phyloP scores from a whole-genome alignment of 2,329 filamentous ascomycete species.

The Alternaria tenuissima region DNA sequence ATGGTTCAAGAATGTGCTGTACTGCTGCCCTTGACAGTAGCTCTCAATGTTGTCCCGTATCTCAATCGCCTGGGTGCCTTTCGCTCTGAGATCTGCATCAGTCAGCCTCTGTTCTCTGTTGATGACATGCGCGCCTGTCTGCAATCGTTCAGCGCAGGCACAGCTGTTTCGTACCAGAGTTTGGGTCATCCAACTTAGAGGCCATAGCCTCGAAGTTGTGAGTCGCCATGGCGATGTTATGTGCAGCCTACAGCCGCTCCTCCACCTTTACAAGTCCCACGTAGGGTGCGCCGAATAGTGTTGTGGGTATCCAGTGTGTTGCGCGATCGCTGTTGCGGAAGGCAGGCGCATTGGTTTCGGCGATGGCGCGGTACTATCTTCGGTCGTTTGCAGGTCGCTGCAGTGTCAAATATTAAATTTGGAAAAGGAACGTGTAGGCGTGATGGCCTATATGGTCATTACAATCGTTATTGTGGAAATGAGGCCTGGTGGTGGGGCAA shows the following conservation, averaged over 20 bases:
- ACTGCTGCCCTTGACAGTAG: conserved; percentile 80
- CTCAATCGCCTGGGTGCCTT: conserved; percentile 82
- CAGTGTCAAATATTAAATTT: conserved; percentile 27
- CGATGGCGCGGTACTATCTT: conserved; percentile 22
- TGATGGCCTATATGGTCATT: conserved; percentile 34
- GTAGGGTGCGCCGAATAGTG: conserved; percentile 11
- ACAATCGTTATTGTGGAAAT: conserved; percentile 40
- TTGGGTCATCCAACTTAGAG: conserved; percentile 57
- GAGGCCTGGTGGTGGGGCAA: conserved; percentile 32
- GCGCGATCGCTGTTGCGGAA: conserved; percentile 22
- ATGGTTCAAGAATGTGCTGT: conserved; percentile 82
- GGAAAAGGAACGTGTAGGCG: conserved; percentile 34
- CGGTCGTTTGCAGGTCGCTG: conserved; percentile 15
- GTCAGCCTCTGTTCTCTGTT: conserved; percentile 25
- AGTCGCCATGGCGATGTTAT: conserved; percentile 43
- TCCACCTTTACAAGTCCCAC: conserved; percentile 20
- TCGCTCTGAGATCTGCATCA: conserved; percentile 76
- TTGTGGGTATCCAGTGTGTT: conserved; percentile 23
- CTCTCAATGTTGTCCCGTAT: conserved; percentile 92
- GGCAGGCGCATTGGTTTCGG: conserved; percentile 38
- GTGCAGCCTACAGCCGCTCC: conserved; percentile 38
- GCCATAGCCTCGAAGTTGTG: conserved; percentile 58
- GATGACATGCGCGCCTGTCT: conserved; percentile 7
- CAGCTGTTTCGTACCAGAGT: conserved; percentile 39
- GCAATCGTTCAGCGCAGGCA: background rate